These are phyloP conservation scores for Forsythia suspensa DNA, from an alignment of 257 asterid genomes.

Conservation along the genomic window DNA sequence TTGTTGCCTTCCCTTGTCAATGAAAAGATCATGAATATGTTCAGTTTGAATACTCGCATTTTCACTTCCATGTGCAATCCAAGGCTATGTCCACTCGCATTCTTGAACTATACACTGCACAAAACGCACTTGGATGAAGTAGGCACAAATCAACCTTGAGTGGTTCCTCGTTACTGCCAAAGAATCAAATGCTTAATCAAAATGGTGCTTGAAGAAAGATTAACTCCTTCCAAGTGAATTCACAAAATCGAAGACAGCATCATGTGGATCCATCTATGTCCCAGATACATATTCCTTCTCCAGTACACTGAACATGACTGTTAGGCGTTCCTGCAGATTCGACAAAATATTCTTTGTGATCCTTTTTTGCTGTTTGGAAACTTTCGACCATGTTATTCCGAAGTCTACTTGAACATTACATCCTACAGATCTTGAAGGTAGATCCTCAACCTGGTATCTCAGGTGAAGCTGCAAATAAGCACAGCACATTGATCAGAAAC, in stretches of 20 bases:
- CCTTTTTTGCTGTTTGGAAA: constrained; percentile 71
- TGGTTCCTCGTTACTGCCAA: neutral
- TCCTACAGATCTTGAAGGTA: constrained; percentile 66
- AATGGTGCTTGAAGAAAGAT: neutral
- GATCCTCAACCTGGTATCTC: constrained; percentile 81
- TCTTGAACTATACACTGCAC: neutral
- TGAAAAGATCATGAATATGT: neutral
- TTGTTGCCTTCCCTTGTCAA: neutral
- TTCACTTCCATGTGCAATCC: neutral
- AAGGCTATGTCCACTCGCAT: neutral
- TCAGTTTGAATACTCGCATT: neutral
- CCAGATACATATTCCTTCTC: constrained; percentile 89
- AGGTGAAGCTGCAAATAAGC: constrained; percentile 70
- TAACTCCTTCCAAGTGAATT: neutral
- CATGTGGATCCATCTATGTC: constrained; percentile 6
- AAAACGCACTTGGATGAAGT: neutral
- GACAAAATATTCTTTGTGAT: constrained; percentile 70
- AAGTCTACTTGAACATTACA: constrained; percentile 78
- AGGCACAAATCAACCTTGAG: neutral
- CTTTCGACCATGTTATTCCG: constrained; percentile 85
- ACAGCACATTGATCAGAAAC: neutral
- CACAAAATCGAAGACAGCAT: neutral
- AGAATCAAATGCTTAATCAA: neutral
- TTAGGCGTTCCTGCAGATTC: constrained; percentile 76
- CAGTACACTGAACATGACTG: constrained; percentile 70